Evolutionary conservation across 1,284 basidiomycete species (phyloP).

Genomic region (Earliella scabrosa): DNA sequence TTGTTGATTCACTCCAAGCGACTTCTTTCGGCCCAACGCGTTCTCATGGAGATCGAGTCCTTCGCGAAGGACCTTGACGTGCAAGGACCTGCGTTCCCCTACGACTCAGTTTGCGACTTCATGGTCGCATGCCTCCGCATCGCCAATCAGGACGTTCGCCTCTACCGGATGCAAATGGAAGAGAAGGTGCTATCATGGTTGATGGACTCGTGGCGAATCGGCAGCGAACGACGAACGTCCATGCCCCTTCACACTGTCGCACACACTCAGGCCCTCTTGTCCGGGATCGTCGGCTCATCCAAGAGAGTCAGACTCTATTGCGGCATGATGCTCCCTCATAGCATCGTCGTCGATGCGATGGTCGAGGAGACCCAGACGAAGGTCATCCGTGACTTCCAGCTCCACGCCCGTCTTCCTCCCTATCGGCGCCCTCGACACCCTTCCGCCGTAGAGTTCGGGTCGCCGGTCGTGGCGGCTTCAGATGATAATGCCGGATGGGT

Average conservation of each 20-base stretch:
- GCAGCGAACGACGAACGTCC: constrained; percentile 34
- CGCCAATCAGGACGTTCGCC: constrained; percentile 76
- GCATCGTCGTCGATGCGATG: constrained; percentile 62
- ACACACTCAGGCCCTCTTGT: constrained; percentile 70
- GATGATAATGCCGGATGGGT: background rate
- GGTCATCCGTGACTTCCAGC: constrained; percentile 71
- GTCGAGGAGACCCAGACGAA: constrained; percentile 59
- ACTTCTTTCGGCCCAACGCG: constrained; percentile 56
- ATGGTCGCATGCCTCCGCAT: constrained; percentile 68
- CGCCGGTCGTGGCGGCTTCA: background rate
- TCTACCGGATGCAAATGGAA: constrained; percentile 82
- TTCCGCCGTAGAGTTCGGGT: background rate
- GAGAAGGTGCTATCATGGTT: constrained; percentile 88
- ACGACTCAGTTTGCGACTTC: constrained; percentile 87
- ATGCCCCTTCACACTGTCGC: constrained; percentile 55
- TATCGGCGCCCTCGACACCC: constrained; percentile 26
- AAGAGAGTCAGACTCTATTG: constrained; percentile 50
- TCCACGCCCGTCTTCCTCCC: constrained; percentile 64
- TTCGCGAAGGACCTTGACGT: constrained; percentile 82
- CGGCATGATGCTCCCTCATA: constrained; percentile 64
- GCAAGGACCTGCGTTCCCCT: constrained; percentile 84
- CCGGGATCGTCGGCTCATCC: constrained; percentile 61
- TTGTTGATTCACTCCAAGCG: constrained; percentile 50
- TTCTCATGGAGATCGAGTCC: constrained; percentile 73
- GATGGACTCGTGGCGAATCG: constrained; percentile 71